Conservation (phyloP, 2,329 filamentous ascomycete species). For the Ambrosiella xylebori region DNA sequence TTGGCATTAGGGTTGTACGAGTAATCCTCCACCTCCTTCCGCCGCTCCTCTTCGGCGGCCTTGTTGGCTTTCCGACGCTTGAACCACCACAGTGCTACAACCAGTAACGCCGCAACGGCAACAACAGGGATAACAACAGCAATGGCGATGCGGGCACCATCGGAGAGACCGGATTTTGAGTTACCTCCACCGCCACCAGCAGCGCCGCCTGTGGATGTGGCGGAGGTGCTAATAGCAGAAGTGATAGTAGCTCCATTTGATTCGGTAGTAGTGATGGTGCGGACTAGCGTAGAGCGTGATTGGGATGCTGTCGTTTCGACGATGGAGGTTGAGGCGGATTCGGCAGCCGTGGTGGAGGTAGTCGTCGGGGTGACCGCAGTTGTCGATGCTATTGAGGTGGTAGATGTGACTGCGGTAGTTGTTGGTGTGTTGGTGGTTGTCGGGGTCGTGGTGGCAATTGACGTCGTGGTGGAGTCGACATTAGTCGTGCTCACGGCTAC, state of each 20-base stretch:
- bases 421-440: neutral
- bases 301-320: neutral
- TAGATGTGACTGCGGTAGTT: slow-evolving; percentile 9
- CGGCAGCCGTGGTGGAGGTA: slow-evolving; percentile 10
- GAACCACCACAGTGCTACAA: slow-evolving; percentile 70
- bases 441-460: neutral
- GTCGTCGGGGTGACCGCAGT: slow-evolving; percentile 6
- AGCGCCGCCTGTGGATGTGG: slow-evolving; percentile 18
- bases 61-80: slow-evolving; percentile 73
- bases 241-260: neutral
- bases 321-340: slow-evolving; percentile 10
- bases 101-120: slow-evolving; percentile 63
- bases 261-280: slow-evolving; percentile 15
- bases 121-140: slow-evolving; percentile 89
- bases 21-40: slow-evolving; percentile 96
- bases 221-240: slow-evolving; percentile 14
- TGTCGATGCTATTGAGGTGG: slow-evolving; percentile 14
- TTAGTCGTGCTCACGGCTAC: slow-evolving; percentile 3
- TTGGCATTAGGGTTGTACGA: slow-evolving; percentile 96
- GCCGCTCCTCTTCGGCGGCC: slow-evolving; percentile 67
- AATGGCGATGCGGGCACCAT: slow-evolving; percentile 64
- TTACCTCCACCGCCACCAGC: slow-evolving; percentile 16
- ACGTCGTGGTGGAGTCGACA: slow-evolving; percentile 3
- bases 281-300: slow-evolving; percentile 15
- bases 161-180: slow-evolving; percentile 31